Conservation (phyloP, 2,329 filamentous ascomycete genomes). For the Aspergillus vadensis region DNA sequence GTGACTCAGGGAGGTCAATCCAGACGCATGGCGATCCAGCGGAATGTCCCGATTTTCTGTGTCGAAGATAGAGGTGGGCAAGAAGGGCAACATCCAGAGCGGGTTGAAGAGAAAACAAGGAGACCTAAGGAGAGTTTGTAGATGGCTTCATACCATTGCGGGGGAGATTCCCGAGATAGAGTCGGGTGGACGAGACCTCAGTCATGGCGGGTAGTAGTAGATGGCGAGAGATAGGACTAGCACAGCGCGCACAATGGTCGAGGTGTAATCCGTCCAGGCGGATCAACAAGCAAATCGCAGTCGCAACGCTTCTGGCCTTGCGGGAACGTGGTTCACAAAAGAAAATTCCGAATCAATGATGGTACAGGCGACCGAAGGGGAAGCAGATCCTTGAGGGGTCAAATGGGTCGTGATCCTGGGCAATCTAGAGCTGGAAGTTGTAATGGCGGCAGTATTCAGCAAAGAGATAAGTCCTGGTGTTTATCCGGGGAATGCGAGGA, state of each 20-base stretch:
- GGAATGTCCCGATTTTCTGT: slow-evolving; percentile 17
- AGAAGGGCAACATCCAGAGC: slow-evolving; percentile 22
- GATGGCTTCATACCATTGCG: slow-evolving; percentile 74
- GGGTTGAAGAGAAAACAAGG: slow-evolving; percentile 16
- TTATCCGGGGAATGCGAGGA: slow-evolving; percentile 9
- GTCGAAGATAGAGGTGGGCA: slow-evolving; percentile 12
- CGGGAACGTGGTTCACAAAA: slow-evolving; percentile 2
- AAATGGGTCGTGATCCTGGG: slow-evolving; percentile 10
- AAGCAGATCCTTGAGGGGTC: slow-evolving; percentile 1
- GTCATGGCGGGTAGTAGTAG: slow-evolving; percentile 57
- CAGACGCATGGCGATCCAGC: slow-evolving; percentile 18
- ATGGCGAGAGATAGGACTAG: background rate
- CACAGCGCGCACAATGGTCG: slow-evolving; percentile 6
- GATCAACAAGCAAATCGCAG: slow-evolving; percentile 5
- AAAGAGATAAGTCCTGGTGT: slow-evolving; percentile 8
- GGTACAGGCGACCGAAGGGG: background rate
- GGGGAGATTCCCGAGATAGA: slow-evolving; percentile 97
- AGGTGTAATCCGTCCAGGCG: slow-evolving; percentile 5
- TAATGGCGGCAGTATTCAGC: too few species aligned
- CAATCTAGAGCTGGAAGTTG: background rate
- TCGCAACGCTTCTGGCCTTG: background rate
- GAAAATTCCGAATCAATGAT: slow-evolving; percentile 4
- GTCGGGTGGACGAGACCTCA: slow-evolving; percentile 90
- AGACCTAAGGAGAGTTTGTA: slow-evolving; percentile 32
- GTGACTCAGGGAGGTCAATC: slow-evolving; percentile 14